Percentiles rank a stretch among this genome's conserved stretches.
Evolutionary conservation across 2,329 filamentous ascomycete genomes (phyloP).

Genomic region (Botrytis deweyae): DNA sequence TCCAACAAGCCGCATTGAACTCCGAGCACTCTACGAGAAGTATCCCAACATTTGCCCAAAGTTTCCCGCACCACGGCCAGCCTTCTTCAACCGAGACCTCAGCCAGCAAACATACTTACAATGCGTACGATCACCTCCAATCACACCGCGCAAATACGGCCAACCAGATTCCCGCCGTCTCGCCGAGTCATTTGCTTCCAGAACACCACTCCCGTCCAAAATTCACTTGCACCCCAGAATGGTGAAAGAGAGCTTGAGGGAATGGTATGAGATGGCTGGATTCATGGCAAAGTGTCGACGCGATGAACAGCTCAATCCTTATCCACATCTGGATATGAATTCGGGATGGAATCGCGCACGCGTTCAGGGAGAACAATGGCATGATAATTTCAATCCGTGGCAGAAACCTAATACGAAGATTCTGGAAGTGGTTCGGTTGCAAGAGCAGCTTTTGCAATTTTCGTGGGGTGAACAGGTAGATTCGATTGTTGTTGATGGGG

Average conservation of each 20-base stretch:
- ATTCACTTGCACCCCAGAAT: background rate
- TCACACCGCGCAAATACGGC: constrained; percentile 5
- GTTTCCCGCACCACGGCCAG: background rate
- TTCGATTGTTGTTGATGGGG: constrained; percentile 23
- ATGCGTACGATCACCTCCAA: background rate
- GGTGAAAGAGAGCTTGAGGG: background rate
- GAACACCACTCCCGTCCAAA: background rate
- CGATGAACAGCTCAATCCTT: constrained; percentile 2
- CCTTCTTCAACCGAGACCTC: constrained; percentile 5
- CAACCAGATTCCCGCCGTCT: constrained; percentile 8
- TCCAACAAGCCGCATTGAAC: constrained; percentile 1
- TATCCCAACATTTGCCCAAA: constrained; percentile 10
- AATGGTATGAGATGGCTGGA: constrained; percentile 7
- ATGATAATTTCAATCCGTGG: background rate
- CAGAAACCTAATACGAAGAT: background rate
- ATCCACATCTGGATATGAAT: constrained; percentile 6
- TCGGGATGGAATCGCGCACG: constrained; percentile 14
- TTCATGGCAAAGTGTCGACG: background rate
- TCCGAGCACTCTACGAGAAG: constrained; percentile 7
- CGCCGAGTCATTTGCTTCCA: constrained; percentile 2
- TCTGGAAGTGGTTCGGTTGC: background rate
- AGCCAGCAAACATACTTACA: background rate
- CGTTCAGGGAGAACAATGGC: constrained; percentile 11
- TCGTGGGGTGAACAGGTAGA: constrained; percentile 24
- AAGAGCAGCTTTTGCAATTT: constrained; percentile 6